Base-by-base conservation (phyloP, 2,329 filamentous ascomycete species). In the Aureobasidium sp. region DNA sequence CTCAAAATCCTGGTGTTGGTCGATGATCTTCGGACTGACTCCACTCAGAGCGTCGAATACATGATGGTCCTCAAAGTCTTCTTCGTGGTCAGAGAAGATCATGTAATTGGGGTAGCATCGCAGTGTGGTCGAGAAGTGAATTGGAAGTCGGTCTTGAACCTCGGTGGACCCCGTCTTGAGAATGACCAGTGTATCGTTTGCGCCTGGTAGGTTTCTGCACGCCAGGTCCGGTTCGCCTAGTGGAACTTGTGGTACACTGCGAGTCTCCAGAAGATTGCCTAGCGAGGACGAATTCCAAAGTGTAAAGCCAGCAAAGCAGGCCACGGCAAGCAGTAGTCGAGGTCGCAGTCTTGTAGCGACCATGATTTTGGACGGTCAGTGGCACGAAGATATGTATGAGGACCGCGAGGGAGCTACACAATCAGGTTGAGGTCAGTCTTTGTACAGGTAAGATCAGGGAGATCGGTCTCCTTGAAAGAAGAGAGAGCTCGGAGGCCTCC, bases 171-270 rank as follows among this genome's bases (percentile, higher is more conserved):
- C 61, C 11, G 70, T 73, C 70, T 65, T 74, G 55, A 86, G 69
- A 9, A 84, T 73, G 15, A 85, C 77, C 62, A 84, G 78, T 48
- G 84, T 70, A 64, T 85, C 76, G 1, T 80, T 72, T 1, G 76
- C 73, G 31, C 72, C 72, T 0, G 67, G 63, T 4, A 70, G 57
- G 36, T 59, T 39, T 36, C 39, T 22, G 17, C 48, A 45, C 9
- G 44, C 14, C n/a, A 60, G 22, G 20, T n/a, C 20, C n/a, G 5
- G 15, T 12, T 29, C 44, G n/a, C 9, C 42, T 25, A n/a, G 14
- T 20, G 7, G 3, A 14, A 39, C 14, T 12, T 11, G n/a, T 20
- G 31, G 11, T 39, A 20, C 29, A 25, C n/a, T n/a, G 14, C 27
- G 27, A 17, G 17, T n/a, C 15, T 45, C 12, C 5, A 57, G 11